Evolutionary conservation across 2,329 filamentous ascomycete genomes (phyloP).

Genomic region (Beauveria australis): DNA sequence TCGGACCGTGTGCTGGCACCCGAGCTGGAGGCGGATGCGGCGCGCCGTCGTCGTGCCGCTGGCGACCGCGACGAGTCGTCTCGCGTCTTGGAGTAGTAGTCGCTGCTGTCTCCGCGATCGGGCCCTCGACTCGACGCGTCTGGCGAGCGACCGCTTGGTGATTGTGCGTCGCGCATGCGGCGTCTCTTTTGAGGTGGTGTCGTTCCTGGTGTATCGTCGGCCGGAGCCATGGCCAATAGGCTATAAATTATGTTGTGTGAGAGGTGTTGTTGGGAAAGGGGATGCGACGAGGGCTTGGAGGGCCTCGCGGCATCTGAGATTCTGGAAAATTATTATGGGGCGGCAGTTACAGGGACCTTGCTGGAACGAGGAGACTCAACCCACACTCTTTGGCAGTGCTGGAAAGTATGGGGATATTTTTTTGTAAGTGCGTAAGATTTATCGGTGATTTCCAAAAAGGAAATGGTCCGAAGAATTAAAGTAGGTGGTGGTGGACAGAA

Average conservation of each 20-base stretch:
- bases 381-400: not conserved
- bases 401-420: not conserved
- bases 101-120: slow-evolving; percentile 14
- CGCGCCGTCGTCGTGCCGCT: slow-evolving; percentile 23
- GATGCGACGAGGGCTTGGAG: not conserved
- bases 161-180: slow-evolving; percentile 23
- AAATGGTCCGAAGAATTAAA: not conserved
- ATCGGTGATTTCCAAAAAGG: no score
- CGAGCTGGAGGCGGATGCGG: slow-evolving; percentile 24
- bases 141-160: slow-evolving; percentile 19
- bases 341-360: not conserved
- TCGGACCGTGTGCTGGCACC: slow-evolving; percentile 30
- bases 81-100: slow-evolving; percentile 21
- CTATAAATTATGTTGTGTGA: not conserved
- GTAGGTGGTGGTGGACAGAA: rapidly evolving
- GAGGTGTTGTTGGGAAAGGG: not conserved
- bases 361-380: not conserved
- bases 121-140: slow-evolving; percentile 4
- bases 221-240: slow-evolving; percentile 21
- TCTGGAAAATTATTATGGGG: slow-evolving; percentile 9
- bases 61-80: slow-evolving; percentile 22
- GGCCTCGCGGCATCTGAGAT: not conserved
- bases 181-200: slow-evolving; percentile 25
- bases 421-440: not conserved
- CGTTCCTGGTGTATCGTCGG: slow-evolving; percentile 18